A percentile compares a stretch with the other conserved stretches of the same genome.
Conservation (phyloP, 2,329 filamentous ascomycete genomes). For the Claviceps sp. region DNA sequence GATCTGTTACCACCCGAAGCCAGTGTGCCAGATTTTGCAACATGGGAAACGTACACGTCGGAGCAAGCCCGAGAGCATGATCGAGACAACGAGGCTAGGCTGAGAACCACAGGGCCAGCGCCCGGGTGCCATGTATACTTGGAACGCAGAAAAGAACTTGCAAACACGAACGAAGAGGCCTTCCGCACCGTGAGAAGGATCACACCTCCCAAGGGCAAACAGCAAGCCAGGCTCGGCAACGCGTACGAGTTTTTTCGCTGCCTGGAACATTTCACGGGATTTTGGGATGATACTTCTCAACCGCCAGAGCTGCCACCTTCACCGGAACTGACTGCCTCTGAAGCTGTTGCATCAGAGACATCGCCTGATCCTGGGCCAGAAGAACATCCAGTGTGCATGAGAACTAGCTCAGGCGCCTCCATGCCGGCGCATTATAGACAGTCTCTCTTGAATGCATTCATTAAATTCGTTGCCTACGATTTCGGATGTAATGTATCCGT, state of each 20-base stretch:
- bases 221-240: conserved; percentile 43
- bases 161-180: conserved; percentile 41
- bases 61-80: conserved; percentile 38
- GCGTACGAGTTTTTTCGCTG: conserved; percentile 54
- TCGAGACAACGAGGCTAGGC: conserved; percentile 29
- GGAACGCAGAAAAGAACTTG: conserved; percentile 45
- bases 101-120: conserved; percentile 40
- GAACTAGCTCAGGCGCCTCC: conserved; percentile 36
- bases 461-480: conserved; percentile 53
- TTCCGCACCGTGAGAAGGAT: conserved; percentile 49
- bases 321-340: conserved; percentile 16
- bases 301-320: conserved; percentile 18
- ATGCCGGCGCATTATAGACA: conserved; percentile 48
- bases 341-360: conserved; percentile 3
- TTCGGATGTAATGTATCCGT: conserved; percentile 49
- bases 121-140: conserved; percentile 45
- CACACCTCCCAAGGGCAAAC: conserved; percentile 38
- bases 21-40: conserved; percentile 38
- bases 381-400: conserved; percentile 12
- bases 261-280: conserved; percentile 43
- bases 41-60: conserved; percentile 34
- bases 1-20: conserved; percentile 41
- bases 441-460: conserved; percentile 42
- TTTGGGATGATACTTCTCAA: conserved; percentile 48
- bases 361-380: conserved; percentile 5